Conservation (phyloP, 805 yeast genomes). For the Peterozyma toletana region DNA sequence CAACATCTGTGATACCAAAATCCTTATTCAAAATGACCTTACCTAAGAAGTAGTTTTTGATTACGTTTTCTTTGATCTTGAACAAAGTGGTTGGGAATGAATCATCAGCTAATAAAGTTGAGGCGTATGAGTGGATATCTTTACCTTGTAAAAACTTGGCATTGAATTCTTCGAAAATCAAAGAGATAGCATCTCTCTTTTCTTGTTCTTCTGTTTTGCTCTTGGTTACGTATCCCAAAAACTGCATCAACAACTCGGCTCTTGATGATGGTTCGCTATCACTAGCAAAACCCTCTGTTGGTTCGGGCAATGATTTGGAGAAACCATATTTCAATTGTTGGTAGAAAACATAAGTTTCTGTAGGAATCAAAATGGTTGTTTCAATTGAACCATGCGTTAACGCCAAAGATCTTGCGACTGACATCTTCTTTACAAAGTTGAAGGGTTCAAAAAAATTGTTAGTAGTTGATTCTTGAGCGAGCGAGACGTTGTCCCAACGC, state of each 20-base stretch:
- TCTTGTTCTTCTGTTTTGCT: conserved; percentile 19
- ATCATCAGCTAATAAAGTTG: conserved; percentile 53
- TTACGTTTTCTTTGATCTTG: conserved; percentile 63
- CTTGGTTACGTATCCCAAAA: conserved; percentile 60
- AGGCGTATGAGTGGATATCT: conserved; percentile 88
- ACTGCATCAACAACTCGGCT: conserved; percentile 77
- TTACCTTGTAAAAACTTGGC: conserved; percentile 62
- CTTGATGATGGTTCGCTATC: conserved; percentile 86
- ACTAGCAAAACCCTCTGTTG: conserved; percentile 77
- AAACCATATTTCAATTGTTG: conserved; percentile 88
- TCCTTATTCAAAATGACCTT: conserved; percentile 21
- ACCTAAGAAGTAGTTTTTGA: conserved; percentile 65
- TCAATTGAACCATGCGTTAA: conserved; percentile 83
- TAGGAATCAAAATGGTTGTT: conserved; percentile 82
- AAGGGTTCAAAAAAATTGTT: too few relatives aligned
- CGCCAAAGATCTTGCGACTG: conserved; percentile 61
- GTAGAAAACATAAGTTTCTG: conserved; percentile 68
- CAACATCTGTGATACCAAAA: conserved; percentile 12
- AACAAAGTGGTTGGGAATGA: conserved; percentile 55
- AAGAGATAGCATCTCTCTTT: conserved; percentile 51
- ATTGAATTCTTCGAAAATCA: conserved; percentile 79
- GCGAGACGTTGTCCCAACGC: too few relatives aligned
- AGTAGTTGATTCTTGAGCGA: too few relatives aligned
- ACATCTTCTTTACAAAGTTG: background rate
- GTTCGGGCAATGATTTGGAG: conserved; percentile 64